A percentile compares a stretch with the other conserved stretches of the same genome.
Evolutionary conservation across 768 basidiomycete species (phyloP).

Genomic region (Hygrophorus russula): DNA sequence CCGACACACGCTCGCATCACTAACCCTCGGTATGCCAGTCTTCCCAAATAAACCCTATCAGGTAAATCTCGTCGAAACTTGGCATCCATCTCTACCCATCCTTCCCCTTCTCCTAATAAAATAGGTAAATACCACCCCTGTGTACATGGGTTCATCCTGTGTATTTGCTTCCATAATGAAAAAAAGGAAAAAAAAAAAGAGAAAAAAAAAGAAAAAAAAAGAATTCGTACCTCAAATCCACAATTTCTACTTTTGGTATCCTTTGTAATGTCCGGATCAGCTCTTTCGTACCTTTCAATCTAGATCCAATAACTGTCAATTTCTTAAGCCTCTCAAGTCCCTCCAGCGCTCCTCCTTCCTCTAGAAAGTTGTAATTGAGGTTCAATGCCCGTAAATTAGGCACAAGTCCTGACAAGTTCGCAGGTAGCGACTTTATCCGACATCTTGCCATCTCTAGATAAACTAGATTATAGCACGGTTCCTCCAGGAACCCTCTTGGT

Average conservation of each 20-base stretch:
- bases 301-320: slow-evolving; percentile 77
- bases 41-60: slow-evolving; percentile 76
- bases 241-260: slow-evolving; percentile 74
- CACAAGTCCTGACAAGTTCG: slow-evolving; percentile 45
- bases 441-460: slow-evolving; percentile 91
- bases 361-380: slow-evolving; percentile 94
- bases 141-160: slow-evolving; percentile 90
- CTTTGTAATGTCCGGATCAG: slow-evolving; percentile 61
- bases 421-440: slow-evolving; percentile 65
- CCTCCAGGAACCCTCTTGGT: slow-evolving; percentile 45
- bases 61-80: slow-evolving; percentile 87
- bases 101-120: slow-evolving; percentile 43
- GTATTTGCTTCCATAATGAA: background rate
- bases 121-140: slow-evolving; percentile 93
- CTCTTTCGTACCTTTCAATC: slow-evolving; percentile 63
- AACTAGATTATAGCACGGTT: slow-evolving; percentile 78
- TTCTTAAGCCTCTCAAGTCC: slow-evolving; percentile 71
- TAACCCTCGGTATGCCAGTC: slow-evolving; percentile 82
- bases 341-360: slow-evolving; percentile 54
- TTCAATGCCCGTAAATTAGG: slow-evolving; percentile 90
- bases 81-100: slow-evolving; percentile 71
- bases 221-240: slow-evolving; percentile 68
- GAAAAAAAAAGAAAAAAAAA: slow-evolving; percentile 3
- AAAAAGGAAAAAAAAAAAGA: slow-evolving; percentile 3
- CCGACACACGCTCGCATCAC: slow-evolving; percentile 66